Base-by-base conservation (phyloP, 768 basidiomycete species). In the Termitomyces sp. region DNA sequence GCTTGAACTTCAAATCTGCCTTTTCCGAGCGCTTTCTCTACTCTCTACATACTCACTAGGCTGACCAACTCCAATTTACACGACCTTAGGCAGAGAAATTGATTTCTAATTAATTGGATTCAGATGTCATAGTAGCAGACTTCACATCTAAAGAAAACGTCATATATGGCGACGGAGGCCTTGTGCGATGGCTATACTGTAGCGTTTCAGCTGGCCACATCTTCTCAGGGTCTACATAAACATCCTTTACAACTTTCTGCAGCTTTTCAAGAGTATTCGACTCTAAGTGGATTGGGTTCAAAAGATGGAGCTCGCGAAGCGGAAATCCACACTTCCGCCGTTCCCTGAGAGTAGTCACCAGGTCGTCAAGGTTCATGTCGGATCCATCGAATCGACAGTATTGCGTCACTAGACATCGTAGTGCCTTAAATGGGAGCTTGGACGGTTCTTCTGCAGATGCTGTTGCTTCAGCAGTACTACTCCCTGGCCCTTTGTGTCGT, bases 141-240 rank as follows among this genome's bases (percentile, higher is more conserved):
- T n/a, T 57, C 44, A 46, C 44, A 24, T 42, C 56, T 3, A 48
- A 36, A 18, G 45, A 38, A 35, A 48, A 53, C 22, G 20, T 53
- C 44, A 57, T 57, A 18, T 48, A 35, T 48, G 56, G 35, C 6
- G 55, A 33, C 7, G 28, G 39, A 44, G 39, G 28, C 55, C 55
- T 46, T 22, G 8, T 16, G 22, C 7, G 22, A 24, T 38, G 22
- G 36, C 22, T 53, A 16, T 38, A 4, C 13, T 36, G 36, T 22
- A 24, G 35, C 7, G 20, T 20, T 52, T 52, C 51, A 36, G 13
- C 36, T 38, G 35, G 38, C 52, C 52, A 53, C 15, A 53, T 12
- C 36, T 53, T 38, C 52, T 53, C 20, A 53, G 52, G 52, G 52
- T 53, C 36, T 24, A 53, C 52, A 38, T 53, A 53, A 20, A 53